Percentiles rank a stretch among this genome's conserved stretches.
Evolutionary conservation across 2,329 filamentous ascomycete species (phyloP).

Genomic region (Fragosphaeria purpurea): DNA sequence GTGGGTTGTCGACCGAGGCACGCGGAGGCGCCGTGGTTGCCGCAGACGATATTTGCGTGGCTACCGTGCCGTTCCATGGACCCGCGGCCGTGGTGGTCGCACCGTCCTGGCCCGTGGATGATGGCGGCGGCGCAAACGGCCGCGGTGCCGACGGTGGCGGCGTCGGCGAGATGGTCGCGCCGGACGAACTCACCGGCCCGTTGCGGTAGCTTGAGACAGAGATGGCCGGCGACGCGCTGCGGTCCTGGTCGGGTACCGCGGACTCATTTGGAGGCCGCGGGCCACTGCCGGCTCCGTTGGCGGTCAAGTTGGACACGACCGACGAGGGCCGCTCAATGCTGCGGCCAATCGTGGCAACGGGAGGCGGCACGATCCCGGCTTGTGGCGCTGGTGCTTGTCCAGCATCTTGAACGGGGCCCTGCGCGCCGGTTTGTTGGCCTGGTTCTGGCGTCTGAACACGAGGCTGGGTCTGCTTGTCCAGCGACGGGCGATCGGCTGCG

Average conservation of each 20-base stretch:
- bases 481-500: neutral
- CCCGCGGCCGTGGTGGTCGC: too few species aligned
- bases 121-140: neutral
- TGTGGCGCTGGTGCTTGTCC: neutral
- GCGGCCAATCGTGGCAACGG: neutral
- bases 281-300: neutral
- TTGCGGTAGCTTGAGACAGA: conserved; percentile 1
- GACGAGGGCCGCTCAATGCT: conserved; percentile 3
- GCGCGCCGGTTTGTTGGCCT: neutral
- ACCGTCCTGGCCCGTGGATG: too few species aligned
- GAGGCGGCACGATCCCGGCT: neutral
- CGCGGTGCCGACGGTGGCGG: neutral
- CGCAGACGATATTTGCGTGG: too few species aligned
- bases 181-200: conserved; percentile 1
- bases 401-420: too few species aligned
- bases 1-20: too few species aligned
- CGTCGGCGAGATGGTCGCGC: conserved; percentile 1
- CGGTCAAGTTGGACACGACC: conserved; percentile 3
- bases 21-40: too few species aligned
- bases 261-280: neutral
- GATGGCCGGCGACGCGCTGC: conserved; percentile 2
- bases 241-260: neutral
- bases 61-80: too few species aligned
- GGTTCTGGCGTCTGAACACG: neutral
- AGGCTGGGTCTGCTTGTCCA: neutral